Base-by-base conservation (phyloP, 75 land plant genomes). In the Cupressus sempervirens region DNA sequence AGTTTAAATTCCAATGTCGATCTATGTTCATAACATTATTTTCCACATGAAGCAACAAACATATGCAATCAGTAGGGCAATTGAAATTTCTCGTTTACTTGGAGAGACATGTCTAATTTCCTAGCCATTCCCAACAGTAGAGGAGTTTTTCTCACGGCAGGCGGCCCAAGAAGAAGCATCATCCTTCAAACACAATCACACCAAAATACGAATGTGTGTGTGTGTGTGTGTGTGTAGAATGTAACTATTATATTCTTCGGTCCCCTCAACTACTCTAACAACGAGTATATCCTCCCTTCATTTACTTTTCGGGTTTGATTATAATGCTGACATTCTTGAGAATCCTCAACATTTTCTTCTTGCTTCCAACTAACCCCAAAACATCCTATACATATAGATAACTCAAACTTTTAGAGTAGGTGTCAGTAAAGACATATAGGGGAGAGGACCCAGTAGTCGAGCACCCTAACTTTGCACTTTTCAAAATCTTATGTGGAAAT, bases 81-180 rank as follows among this genome's bases (percentile, higher is more conserved):
- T 30, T n/a, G n/a, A 40, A 8, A 45, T 29, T 3, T 74, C 4
- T n/a, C 11, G 26, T 82, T 18, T 84, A 94, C 96, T 88, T 92
- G 93, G 8, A 94, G 85, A 43, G 84, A 74, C 40, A 84, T 35
- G 15, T 83, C 88, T 72, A 93, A 90, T 81, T 91, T 95, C 34
- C 95, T 95, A 3, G 97, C 91, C 80, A 95, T 87, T 40, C 93
- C 93, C 80, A 93, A 84, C 74, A 95, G 83, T 83, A 95, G 85
- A 18, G 92, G 91, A 35, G 94, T 93, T 79, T 95, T 95, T 30
- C 97, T 95, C 13, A 95, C 92, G 0, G 89, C 87, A 36, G 97
- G 97, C 0, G 97, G 97, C 0, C 97, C 97, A 45, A 95, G 84
- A 65, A 95, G 94, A 58, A 95, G 83, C 3, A 94, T 91, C 91